A percentile compares a stretch with the other conserved stretches of the same genome.
Evolutionary conservation across 306 rosid genomes (phyloP).

Genomic region (Sindora glabra): DNA sequence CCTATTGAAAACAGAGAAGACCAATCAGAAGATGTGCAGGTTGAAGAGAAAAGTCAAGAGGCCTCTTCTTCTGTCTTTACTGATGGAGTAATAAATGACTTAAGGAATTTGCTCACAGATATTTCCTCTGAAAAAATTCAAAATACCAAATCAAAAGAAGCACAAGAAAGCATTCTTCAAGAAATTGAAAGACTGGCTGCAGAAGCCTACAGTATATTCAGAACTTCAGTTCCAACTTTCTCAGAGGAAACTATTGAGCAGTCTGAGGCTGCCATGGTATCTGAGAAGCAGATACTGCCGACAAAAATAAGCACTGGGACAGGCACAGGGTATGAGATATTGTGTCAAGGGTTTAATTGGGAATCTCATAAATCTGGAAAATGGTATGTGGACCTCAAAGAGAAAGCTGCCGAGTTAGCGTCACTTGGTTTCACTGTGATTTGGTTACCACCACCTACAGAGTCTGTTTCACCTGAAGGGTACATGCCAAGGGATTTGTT

Average conservation of each 20-base stretch:
- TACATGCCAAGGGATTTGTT: conserved; percentile 91
- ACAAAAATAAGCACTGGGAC: conserved; percentile 41
- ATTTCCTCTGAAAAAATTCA: conserved; percentile 54
- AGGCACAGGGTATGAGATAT: conserved; percentile 71
- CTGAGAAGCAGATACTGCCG: conserved; percentile 9
- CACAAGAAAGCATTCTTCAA: conserved; percentile 73
- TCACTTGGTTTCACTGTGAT: conserved; percentile 68
- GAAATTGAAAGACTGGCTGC: conserved; percentile 79
- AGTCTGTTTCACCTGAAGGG: conserved; percentile 85
- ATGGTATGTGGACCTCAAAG: conserved; percentile 73
- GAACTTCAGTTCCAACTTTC: conserved; percentile 44
- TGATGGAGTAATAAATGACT: conserved; percentile 63
- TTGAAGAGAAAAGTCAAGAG: conserved; percentile 32
- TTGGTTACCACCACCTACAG: conserved; percentile 94
- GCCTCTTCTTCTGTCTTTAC: conserved; percentile 43
- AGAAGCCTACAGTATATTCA: conserved; percentile 74
- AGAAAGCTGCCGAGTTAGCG: conserved; percentile 54
- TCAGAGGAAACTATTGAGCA: conserved; percentile 31
- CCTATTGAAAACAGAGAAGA: conserved; percentile 19
- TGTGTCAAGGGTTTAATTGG: conserved; percentile 95
- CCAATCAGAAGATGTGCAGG: conserved; percentile 20
- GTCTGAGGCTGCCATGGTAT: conserved; percentile 14
- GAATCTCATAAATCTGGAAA: conserved; percentile 74
- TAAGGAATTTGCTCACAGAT: conserved; percentile 65
- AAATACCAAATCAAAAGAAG: conserved; percentile 61